Evolutionary conservation across 495 filamentous ascomycete genomes (phyloP), one percentile per base, ranked within the genome.

Genomic region (Penicillium riverlandense): DNA sequence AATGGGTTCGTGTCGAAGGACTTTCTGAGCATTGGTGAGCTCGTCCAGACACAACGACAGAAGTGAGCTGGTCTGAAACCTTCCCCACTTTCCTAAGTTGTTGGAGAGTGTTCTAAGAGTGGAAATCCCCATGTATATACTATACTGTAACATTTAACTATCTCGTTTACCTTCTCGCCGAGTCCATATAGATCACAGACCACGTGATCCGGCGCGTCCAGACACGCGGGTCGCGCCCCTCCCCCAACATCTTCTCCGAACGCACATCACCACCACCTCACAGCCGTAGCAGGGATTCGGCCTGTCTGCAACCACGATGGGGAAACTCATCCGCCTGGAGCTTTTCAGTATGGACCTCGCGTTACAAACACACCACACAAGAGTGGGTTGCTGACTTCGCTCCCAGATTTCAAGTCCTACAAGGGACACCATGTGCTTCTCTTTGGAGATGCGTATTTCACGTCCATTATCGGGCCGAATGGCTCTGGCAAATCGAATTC

Each of bases 401-500:
- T 33, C 33, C 47, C 54, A 95, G 88, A 98, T 72, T 98, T 97
- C 84, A 97, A 98, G 70, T 96, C 91, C 59, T 99, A 99, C 76
- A 95, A 95, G 66, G 91, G 84, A 29, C 94, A 95, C 52, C 92
- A 99, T 66, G 78, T 76, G 32, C 80, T 99, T 16, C 76, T 94
- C n/a, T 90, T 99, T 52, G 94, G 92, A 59, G 90, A 99, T 72
- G 90, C 88, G 5, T 97, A 96, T 61, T 99, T 99, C 63, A 99
- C 92, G 35, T 99, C 92, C 27, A 96, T 99, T 58, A 96, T 99
- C 57, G 92, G 92, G 12, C 92, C 92, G 54, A 99, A 99, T 86
- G 92, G 92, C 67, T 97, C 94, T 38, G 92, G 92, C 29, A 99
- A 99, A 68, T 97, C 94, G n/a, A 99, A 99, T 62, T 96, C 91